Conservation (phyloP, 352 stramenopile species). For the Achlya hypogyna region DNA sequence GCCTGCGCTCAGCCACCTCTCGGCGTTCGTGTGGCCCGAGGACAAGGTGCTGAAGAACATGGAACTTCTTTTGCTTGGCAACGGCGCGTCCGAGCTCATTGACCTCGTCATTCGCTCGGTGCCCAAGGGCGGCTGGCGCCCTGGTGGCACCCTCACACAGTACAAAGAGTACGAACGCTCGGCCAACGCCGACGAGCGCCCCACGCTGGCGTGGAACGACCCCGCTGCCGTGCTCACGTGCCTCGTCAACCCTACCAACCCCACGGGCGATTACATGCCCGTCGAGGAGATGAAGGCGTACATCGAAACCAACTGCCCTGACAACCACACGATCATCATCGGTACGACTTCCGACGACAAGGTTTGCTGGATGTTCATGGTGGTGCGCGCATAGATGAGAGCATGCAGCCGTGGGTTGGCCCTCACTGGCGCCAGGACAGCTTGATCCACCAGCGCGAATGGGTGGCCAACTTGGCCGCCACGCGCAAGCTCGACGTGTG, state of each 20-base stretch:
- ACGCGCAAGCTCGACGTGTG: slow-evolving; percentile 80
- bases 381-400: slow-evolving; percentile 49
- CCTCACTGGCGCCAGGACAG: slow-evolving; percentile 75
- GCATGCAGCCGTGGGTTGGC: slow-evolving; percentile 86
- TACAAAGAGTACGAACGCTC: slow-evolving; percentile 86
- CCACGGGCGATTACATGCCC: slow-evolving; percentile 81
- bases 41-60: slow-evolving; percentile 41
- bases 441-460: slow-evolving; percentile 82
- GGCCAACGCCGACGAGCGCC: slow-evolving; percentile 67
- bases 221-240: slow-evolving; percentile 65
- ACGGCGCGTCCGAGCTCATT: slow-evolving; percentile 78
- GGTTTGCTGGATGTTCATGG: neutral
- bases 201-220: slow-evolving; percentile 71
- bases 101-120: slow-evolving; percentile 84
- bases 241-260: slow-evolving; percentile 86
- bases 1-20: slow-evolving; percentile 80
- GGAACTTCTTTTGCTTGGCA: slow-evolving; percentile 69
- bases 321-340: slow-evolving; percentile 85
- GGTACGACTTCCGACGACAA: slow-evolving; percentile 19
- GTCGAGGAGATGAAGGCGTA: slow-evolving; percentile 79
- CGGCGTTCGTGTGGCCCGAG: slow-evolving; percentile 75
- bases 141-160: slow-evolving; percentile 59
- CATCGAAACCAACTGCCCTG: slow-evolving; percentile 73
- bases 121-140: slow-evolving; percentile 53
- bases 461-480: slow-evolving; percentile 60